Percentiles rank a stretch among this genome's conserved stretches.
Conservation (phyloP, 2,329 filamentous ascomycete genomes). For the Sporothrix curviconia region DNA sequence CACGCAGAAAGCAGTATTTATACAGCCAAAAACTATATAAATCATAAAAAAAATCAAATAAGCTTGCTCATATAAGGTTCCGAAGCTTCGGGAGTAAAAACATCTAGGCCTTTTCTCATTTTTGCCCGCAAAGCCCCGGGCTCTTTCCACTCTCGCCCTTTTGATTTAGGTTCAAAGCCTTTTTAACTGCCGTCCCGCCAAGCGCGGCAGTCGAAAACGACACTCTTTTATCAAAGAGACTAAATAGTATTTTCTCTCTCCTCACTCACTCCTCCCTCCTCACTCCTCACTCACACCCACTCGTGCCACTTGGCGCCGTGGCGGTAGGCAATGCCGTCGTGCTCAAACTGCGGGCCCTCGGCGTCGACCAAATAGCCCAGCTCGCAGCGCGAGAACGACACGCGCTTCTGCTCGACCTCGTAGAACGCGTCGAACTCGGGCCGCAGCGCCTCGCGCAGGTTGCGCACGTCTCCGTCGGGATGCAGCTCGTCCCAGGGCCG, state of each 20-base stretch:
- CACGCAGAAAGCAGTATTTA: too few species aligned
- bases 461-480: constrained; percentile 44
- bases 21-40: too few species aligned
- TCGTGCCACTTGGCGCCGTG: constrained; percentile 24
- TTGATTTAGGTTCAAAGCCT: not conserved
- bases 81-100: too few species aligned
- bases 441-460: constrained; percentile 44
- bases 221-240: too few species aligned
- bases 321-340: constrained; percentile 24
- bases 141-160: not conserved
- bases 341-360: constrained; percentile 46
- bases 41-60: too few species aligned
- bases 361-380: constrained; percentile 48
- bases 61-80: too few species aligned
- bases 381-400: constrained; percentile 48
- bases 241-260: too few species aligned
- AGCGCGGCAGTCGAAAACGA: not conserved
- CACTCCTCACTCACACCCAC: constrained; percentile 22
- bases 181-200: not conserved
- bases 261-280: not conserved
- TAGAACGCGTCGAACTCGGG: constrained; percentile 48
- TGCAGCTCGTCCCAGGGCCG: constrained; percentile 53
- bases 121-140: not conserved
- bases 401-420: constrained; percentile 37
- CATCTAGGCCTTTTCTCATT: not conserved